These are phyloP conservation scores for Tuber magnatum DNA, from an alignment of 495 filamentous ascomycete genomes.

Conservation along the genomic window DNA sequence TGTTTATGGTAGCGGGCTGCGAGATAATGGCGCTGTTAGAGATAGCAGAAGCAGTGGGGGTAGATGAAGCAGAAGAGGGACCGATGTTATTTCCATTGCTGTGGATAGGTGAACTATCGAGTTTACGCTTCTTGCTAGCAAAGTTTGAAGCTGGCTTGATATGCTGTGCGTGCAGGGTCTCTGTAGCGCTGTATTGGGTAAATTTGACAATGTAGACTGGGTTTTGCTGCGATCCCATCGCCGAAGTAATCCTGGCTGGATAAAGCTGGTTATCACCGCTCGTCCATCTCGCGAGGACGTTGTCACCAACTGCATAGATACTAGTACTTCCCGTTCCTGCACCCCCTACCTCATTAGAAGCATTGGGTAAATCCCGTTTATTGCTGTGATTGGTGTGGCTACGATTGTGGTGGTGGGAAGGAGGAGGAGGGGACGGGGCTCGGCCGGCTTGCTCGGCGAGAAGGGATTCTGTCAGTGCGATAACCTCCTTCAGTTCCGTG, in stretches of 20 bases:
- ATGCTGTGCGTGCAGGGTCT: conserved; percentile 76
- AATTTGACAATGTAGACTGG: conserved; percentile 93
- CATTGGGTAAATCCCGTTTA: conserved; percentile 27
- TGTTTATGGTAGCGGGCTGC: conserved; percentile 78
- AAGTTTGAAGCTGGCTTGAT: conserved; percentile 62
- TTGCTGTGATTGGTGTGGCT: conserved; percentile 14
- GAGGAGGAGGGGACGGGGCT: conserved; percentile 42
- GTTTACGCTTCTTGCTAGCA: conserved; percentile 78
- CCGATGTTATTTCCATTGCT: conserved; percentile 34
- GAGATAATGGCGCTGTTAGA: conserved; percentile 65
- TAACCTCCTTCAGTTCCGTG: conserved; percentile 75
- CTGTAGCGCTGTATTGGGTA: conserved; percentile 77
- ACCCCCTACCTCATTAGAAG: conserved; percentile 50
- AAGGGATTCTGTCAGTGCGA: conserved; percentile 66
- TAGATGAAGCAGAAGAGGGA: conserved; percentile 43
- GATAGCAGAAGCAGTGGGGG: conserved; percentile 43
- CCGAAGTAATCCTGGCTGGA: conserved; percentile 83
- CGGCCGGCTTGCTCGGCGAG: conserved; percentile 56
- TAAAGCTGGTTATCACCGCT: conserved; percentile 87
- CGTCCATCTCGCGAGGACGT: conserved; percentile 79
- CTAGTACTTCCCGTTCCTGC: conserved; percentile 43
- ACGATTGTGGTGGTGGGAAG: conserved; percentile 34
- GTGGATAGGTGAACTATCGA: conserved; percentile 63
- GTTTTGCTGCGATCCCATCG: conserved; percentile 78
- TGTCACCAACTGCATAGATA: conserved; percentile 80